Evolutionary conservation across 2,329 filamentous ascomycete species (phyloP).

Genomic region (Fusarium fujikuroi): DNA sequence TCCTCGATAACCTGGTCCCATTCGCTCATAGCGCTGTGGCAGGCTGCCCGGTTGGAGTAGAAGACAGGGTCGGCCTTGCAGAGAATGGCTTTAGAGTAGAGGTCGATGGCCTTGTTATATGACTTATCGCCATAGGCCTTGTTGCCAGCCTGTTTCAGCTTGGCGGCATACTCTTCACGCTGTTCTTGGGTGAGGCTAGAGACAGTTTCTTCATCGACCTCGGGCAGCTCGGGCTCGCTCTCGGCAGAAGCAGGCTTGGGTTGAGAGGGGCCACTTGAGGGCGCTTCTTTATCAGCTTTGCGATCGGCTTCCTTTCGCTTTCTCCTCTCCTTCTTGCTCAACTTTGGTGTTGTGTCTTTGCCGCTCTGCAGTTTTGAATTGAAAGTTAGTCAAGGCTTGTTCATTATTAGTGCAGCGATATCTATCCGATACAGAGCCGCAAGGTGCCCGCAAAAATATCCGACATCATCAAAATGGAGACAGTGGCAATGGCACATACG

Average conservation of each 20-base stretch:
- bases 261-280: conserved; percentile 50
- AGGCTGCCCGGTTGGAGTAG: conserved; percentile 98
- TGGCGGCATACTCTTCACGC: conserved; percentile 86
- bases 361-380: conserved; percentile 51
- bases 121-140: conserved; percentile 95
- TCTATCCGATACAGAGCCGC: conserved; percentile 33
- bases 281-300: conserved; percentile 60
- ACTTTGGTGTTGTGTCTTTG: conserved; percentile 70
- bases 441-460: conserved; percentile 4
- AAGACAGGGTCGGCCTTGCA: conserved; percentile 98
- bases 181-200: conserved; percentile 67
- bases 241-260: conserved; percentile 65
- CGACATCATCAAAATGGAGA: conserved; percentile 3
- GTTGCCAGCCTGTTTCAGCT: conserved; percentile 95
- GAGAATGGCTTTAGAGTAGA: conserved; percentile 95
- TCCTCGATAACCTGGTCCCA: conserved; percentile 98
- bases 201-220: conserved; percentile 69
- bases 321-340: conserved; percentile 89
- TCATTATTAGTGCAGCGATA: background rate
- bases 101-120: conserved; percentile 90
- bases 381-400: conserved; percentile 26
- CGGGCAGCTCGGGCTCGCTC: conserved; percentile 74
- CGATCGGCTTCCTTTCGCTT: conserved; percentile 84
- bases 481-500: conserved; percentile 52
- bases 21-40: conserved; percentile 90